Percentiles rank a stretch among this genome's conserved stretches.
These are phyloP conservation scores for Ceratocystis variospora DNA, from an alignment of 2,329 filamentous ascomycete genomes.

Conservation along the genomic window DNA sequence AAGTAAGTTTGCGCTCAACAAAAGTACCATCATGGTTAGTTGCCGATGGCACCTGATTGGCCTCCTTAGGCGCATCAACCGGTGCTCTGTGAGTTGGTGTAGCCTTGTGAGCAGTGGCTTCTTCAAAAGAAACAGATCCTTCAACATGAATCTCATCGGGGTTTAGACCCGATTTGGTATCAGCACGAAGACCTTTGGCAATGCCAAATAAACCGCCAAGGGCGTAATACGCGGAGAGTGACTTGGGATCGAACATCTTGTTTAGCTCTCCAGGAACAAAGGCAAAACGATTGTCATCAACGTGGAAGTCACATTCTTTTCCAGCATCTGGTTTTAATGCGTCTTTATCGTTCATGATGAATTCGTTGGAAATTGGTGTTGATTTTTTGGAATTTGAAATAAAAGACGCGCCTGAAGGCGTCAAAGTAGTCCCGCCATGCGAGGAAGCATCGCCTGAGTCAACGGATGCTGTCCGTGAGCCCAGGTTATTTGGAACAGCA, in stretches of 20 bases:
- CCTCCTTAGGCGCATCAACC: conserved; percentile 12
- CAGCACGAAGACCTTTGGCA: conserved; percentile 62
- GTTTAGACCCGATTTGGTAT: conserved; percentile 60
- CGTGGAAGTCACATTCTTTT: conserved; percentile 60
- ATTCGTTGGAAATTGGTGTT: conserved; percentile 33
- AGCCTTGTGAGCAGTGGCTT: conserved; percentile 37
- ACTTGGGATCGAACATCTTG: conserved; percentile 85
- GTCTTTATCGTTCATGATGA: conserved; percentile 49
- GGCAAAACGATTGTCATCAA: conserved; percentile 71
- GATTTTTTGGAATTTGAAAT: conserved; percentile 33
- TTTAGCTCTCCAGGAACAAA: conserved; percentile 71
- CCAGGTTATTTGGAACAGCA: conserved; percentile 46
- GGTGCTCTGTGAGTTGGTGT: not conserved
- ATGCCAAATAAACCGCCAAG: conserved; percentile 66
- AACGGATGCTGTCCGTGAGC: conserved; percentile 54
- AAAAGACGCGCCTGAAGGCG: conserved; percentile 33
- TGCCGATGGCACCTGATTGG: conserved; percentile 17
- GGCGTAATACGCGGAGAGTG: conserved; percentile 63
- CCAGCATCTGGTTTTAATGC: conserved; percentile 64
- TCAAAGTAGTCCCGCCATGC: conserved; percentile 49
- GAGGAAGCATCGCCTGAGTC: conserved; percentile 51
- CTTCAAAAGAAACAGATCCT: conserved; percentile 56
- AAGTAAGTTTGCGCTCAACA: conserved; percentile 54
- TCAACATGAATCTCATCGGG: conserved; percentile 56
- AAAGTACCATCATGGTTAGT: conserved; percentile 30